Evolutionary conservation across 108 stramenopile genomes (phyloP).

Genomic region (Nitzschia palea): DNA sequence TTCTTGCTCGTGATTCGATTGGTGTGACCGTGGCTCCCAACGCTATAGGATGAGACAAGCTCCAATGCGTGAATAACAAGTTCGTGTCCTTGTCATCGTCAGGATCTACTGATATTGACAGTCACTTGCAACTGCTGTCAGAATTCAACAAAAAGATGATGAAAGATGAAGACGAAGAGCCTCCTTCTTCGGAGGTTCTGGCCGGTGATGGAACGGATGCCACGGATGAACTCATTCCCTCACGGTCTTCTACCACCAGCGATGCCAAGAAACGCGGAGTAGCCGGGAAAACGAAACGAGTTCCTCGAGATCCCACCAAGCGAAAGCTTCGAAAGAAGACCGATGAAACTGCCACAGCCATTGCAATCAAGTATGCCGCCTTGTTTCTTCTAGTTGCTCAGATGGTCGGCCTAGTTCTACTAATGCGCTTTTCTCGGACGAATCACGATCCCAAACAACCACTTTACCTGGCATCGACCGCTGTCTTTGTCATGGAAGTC

Average conservation of each 20-base stretch:
- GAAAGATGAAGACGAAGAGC: slow-evolving; percentile 25
- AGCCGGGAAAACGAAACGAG: slow-evolving; percentile 7
- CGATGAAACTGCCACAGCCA: slow-evolving; percentile 5
- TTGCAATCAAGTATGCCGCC: slow-evolving; percentile 76
- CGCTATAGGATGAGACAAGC: too few relatives aligned
- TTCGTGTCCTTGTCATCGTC: too few relatives aligned
- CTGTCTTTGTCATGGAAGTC: slow-evolving; percentile 86
- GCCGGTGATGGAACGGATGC: not conserved
- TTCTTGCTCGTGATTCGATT: too few relatives aligned
- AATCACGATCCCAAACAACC: slow-evolving; percentile 49
- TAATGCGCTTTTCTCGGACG: slow-evolving; percentile 80
- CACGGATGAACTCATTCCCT: slow-evolving; percentile 29
- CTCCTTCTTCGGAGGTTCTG: not conserved
- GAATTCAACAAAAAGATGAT: too few relatives aligned
- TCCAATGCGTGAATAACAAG: too few relatives aligned
- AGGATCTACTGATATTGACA: too few relatives aligned
- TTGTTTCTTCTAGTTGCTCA: slow-evolving; percentile 82
- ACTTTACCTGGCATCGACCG: slow-evolving; percentile 81
- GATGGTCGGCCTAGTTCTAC: slow-evolving; percentile 85
- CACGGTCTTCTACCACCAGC: not conserved
- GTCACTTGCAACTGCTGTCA: too few relatives aligned
- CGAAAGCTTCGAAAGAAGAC: slow-evolving; percentile 7
- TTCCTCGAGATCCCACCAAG: slow-evolving; percentile 10
- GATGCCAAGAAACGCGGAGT: slow-evolving; percentile 31
- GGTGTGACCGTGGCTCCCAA: too few relatives aligned